Conservation (phyloP, 768 basidiomycete species). For the Mycena rebaudengoi region DNA sequence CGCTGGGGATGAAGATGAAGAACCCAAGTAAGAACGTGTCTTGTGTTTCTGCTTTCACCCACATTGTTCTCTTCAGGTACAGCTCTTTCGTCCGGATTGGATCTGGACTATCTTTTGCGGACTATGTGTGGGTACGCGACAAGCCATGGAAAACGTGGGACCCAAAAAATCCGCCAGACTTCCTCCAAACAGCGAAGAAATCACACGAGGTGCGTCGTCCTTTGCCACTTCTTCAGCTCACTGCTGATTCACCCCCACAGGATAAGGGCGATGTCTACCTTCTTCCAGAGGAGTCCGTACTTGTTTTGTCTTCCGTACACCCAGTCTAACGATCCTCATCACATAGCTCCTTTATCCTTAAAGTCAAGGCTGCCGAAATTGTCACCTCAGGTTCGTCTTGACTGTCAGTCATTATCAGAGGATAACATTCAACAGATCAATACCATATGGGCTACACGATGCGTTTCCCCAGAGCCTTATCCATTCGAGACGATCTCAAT, state of each 20-base stretch:
- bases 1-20: constrained; percentile 59
- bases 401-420: neutral
- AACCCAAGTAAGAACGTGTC: constrained; percentile 59
- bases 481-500: constrained; percentile 81
- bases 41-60: neutral
- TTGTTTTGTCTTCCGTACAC: neutral
- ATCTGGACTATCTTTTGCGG: constrained; percentile 84
- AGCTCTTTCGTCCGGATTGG: constrained; percentile 91
- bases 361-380: constrained; percentile 95
- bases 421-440: constrained; percentile 59
- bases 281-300: constrained; percentile 79
- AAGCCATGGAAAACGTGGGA: constrained; percentile 89
- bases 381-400: constrained; percentile 66
- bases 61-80: constrained; percentile 60
- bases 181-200: constrained; percentile 67
- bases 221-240: no score
- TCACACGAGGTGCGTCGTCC: no score
- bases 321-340: no score
- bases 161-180: constrained; percentile 75
- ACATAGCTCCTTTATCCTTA: constrained; percentile 88
- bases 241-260: no score
- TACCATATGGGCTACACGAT: constrained; percentile 90
- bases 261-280: constrained; percentile 94
- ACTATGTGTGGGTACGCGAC: constrained; percentile 85
- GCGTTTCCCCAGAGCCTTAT: constrained; percentile 90